Conservation (phyloP, 2,329 filamentous ascomycete genomes). For the Colletotrichum horii region DNA sequence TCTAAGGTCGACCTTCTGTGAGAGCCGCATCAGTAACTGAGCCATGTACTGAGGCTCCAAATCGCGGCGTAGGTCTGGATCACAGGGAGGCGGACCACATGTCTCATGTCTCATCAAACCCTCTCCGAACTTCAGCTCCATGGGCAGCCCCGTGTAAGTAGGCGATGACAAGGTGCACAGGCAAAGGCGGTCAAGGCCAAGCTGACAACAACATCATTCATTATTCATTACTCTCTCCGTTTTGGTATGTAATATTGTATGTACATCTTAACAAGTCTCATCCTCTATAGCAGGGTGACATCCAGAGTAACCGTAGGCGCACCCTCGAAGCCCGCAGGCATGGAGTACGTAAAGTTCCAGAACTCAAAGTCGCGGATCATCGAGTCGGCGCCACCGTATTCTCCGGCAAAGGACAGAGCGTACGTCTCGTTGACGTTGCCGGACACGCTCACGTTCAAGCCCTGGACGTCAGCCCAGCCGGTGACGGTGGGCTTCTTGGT, state of each 20-base stretch:
- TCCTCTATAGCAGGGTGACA: not conserved
- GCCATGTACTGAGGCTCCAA: not conserved
- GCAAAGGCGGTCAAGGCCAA: not conserved
- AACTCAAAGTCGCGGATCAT: conserved; percentile 46
- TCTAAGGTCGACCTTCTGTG: not conserved
- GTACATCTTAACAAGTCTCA: not conserved
- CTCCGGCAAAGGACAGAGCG: conserved; percentile 47
- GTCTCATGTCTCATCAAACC: not conserved
- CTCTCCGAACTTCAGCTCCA: not conserved
- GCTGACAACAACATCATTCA: not conserved
- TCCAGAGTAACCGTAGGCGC: conserved; percentile 24
- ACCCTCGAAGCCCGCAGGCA: conserved; percentile 38
- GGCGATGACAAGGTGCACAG: not conserved
- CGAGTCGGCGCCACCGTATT: conserved; percentile 34
- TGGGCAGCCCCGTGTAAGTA: not conserved
- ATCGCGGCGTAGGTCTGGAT: not conserved
- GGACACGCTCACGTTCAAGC: conserved; percentile 47
- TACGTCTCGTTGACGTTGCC: conserved; percentile 48
- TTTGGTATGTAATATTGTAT: not conserved
- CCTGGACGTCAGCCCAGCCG: conserved; percentile 53
- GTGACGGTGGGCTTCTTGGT: conserved; percentile 45
- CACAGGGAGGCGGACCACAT: not conserved
- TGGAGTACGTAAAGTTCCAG: conserved; percentile 49
- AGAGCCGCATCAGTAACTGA: not conserved
- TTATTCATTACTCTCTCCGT: not conserved